Conservation (phyloP, 352 stramenopile genomes). For the Globisporangium echinulatum region DNA sequence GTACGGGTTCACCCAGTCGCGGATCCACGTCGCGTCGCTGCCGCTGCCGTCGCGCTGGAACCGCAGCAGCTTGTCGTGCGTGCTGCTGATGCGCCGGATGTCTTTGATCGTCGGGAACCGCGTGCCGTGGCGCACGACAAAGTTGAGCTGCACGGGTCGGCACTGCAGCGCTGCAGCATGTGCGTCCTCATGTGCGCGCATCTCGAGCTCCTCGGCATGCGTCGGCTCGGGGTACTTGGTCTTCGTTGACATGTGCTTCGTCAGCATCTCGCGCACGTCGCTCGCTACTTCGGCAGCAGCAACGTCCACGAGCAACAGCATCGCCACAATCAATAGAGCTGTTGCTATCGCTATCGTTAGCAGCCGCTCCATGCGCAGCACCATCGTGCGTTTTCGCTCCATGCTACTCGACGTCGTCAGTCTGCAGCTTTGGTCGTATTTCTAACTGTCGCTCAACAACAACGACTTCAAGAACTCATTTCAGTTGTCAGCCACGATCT, state of each 20-base stretch:
- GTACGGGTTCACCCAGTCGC: slow-evolving; percentile 50
- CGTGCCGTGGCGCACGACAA: slow-evolving; percentile 71
- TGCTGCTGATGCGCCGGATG: slow-evolving; percentile 45
- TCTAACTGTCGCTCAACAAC: too few species aligned
- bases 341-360: too few species aligned
- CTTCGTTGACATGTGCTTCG: slow-evolving; percentile 74
- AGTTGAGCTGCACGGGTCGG: slow-evolving; percentile 62
- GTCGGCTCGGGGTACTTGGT: slow-evolving; percentile 46
- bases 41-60: neutral
- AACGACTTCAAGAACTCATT: too few species aligned
- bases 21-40: slow-evolving; percentile 21
- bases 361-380: too few species aligned
- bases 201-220: slow-evolving; percentile 4
- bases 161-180: slow-evolving; percentile 18
- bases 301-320: neutral
- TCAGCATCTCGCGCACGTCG: slow-evolving; percentile 23
- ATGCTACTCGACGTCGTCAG: too few species aligned
- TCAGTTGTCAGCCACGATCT: too few species aligned
- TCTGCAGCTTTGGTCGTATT: too few species aligned
- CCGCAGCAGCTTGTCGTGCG: slow-evolving; percentile 27
- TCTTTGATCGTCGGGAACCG: slow-evolving; percentile 77
- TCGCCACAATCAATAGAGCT: neutral
- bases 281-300: neutral
- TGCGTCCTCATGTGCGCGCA: slow-evolving; percentile 4
- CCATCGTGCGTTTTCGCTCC: too few species aligned